Conservation (phyloP, 1,284 basidiomycete genomes). For the Lignosus rhinocerotis region DNA sequence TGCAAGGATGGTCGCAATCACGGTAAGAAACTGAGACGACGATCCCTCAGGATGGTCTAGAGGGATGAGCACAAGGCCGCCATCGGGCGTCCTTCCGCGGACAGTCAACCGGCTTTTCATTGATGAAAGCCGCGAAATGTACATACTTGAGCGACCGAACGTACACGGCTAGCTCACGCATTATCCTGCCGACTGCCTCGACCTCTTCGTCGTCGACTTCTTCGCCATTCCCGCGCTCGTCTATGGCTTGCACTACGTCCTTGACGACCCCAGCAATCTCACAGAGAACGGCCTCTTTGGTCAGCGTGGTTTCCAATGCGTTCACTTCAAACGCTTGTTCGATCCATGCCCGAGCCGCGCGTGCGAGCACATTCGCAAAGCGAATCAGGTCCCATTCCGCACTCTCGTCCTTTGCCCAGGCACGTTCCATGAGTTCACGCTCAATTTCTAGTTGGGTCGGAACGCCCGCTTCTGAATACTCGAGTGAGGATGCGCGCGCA, state of each 20-base stretch:
- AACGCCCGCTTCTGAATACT: conserved; percentile 59
- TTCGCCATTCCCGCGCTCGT: conserved; percentile 59
- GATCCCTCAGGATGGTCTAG: conserved; percentile 50
- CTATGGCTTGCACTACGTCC: conserved; percentile 72
- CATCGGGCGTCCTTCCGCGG: conserved; percentile 50
- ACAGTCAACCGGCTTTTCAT: conserved; percentile 2
- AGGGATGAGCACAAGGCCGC: conserved; percentile 53
- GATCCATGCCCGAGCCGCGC: conserved; percentile 61
- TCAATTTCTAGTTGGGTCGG: conserved; percentile 59
- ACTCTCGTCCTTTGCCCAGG: conserved; percentile 66
- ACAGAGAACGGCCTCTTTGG: conserved; percentile 59
- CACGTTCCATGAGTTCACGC: conserved; percentile 63
- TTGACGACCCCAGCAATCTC: conserved; percentile 68
- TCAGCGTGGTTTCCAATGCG: conserved; percentile 13
- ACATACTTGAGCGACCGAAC: conserved; percentile 56
- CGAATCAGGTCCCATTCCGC: conserved; percentile 61
- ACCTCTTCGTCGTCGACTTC: conserved; percentile 68
- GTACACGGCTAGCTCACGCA: conserved; percentile 58
- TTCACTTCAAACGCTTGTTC: conserved; percentile 30
- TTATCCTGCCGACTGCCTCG: conserved; percentile 56
- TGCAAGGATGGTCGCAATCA: conserved; percentile 58
- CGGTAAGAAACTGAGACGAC: conserved; percentile 57
- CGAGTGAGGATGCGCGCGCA: conserved; percentile 48
- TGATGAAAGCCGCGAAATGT: neutral
- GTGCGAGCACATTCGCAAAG: conserved; percentile 53